phyloP scores from a whole-genome alignment of 768 basidiomycete genomes.

The Leccinum obscurum region DNA sequence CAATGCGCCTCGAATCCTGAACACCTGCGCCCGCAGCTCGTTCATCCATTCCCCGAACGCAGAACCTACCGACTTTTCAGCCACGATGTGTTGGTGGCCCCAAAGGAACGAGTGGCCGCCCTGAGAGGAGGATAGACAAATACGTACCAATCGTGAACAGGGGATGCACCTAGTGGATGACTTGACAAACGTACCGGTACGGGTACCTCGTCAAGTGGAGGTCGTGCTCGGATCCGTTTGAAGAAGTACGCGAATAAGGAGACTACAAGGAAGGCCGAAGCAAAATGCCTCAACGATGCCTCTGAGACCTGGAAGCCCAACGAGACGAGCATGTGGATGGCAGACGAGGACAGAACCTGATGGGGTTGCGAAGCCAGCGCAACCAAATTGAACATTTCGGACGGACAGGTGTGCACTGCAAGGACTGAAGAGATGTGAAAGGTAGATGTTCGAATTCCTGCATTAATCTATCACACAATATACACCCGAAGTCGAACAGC shows the following conservation, averaged over 20 bases:
- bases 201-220: neutral
- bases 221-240: neutral
- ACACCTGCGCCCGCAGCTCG: constrained; percentile 5
- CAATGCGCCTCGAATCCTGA: constrained; percentile 7
- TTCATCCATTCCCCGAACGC: constrained; percentile 4
- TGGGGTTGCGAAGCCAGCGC: neutral
- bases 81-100: constrained; percentile 6
- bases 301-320: neutral
- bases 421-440: neutral
- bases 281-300: neutral
- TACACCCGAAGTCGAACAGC: neutral
- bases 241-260: neutral
- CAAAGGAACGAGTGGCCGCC: constrained; percentile 1
- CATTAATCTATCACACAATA: neutral
- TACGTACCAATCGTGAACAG: neutral
- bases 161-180: neutral
- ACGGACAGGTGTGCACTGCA: neutral
- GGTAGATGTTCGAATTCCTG: neutral
- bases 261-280: neutral
- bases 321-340: neutral
- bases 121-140: neutral
- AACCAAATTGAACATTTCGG: neutral
- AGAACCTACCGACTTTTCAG: constrained; percentile 8
- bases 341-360: neutral
- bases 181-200: constrained; percentile 2